phyloP scores from a whole-genome alignment of 1,284 basidiomycete species.

The Irpex lacteus region DNA sequence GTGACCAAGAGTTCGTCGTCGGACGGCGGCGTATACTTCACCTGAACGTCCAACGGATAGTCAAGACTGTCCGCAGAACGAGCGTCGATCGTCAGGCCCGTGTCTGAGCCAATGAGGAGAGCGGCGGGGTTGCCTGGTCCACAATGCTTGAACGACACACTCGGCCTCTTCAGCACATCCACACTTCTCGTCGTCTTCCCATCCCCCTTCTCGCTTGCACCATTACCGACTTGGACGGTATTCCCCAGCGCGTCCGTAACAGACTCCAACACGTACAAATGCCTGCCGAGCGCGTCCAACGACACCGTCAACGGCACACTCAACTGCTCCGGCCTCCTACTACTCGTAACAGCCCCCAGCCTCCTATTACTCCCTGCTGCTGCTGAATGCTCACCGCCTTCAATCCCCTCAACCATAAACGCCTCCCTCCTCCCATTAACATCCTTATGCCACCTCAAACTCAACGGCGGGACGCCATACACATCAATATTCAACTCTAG shows the following conservation, averaged over 20 bases:
- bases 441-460: constrained; percentile 73
- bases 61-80: constrained; percentile 56
- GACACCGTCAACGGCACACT: constrained; percentile 67
- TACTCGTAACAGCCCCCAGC: constrained; percentile 13
- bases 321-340: constrained; percentile 49
- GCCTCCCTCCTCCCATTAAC: constrained; percentile 60
- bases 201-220: constrained; percentile 5
- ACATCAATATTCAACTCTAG: constrained; percentile 67
- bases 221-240: constrained; percentile 50
- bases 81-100: constrained; percentile 48
- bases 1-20: constrained; percentile 29
- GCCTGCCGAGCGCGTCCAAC: constrained; percentile 58
- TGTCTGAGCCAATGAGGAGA: constrained; percentile 70
- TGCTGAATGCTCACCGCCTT: constrained; percentile 39
- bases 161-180: constrained; percentile 74
- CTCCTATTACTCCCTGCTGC: constrained; percentile 16
- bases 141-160: constrained; percentile 74
- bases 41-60: constrained; percentile 61
- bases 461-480: constrained; percentile 77
- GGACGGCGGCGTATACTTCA: constrained; percentile 56
- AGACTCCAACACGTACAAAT: constrained; percentile 70
- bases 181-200: constrained; percentile 45
- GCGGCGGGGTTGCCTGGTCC: constrained; percentile 70
- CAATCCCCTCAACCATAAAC: constrained; percentile 83
- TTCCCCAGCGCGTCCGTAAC: constrained; percentile 78